Conservation (phyloP, 1,139 yeast genomes). For the Meyerozyma athensensis region DNA sequence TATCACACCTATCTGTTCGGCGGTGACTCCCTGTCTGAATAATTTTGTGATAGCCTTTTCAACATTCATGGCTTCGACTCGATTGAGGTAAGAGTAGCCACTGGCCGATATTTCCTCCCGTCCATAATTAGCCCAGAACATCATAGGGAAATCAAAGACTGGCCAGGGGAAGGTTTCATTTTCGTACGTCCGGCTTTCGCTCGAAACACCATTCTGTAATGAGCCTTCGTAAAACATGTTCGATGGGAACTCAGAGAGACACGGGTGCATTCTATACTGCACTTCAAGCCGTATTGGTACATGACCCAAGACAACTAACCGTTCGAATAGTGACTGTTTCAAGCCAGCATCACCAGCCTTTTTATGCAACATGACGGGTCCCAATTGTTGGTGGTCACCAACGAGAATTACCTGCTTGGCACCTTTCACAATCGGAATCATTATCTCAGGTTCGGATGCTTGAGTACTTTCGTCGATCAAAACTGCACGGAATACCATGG, state of each 20-base stretch:
- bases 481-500: slow-evolving; percentile 63
- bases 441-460: slow-evolving; percentile 87
- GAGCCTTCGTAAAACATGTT: slow-evolving; percentile 93
- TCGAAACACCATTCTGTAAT: slow-evolving; percentile 85
- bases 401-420: slow-evolving; percentile 85
- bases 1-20: slow-evolving; percentile 84
- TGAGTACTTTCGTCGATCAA: slow-evolving; percentile 92
- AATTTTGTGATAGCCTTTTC: slow-evolving; percentile 73
- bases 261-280: slow-evolving; percentile 94
- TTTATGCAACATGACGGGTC: slow-evolving; percentile 80
- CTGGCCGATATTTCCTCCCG: slow-evolving; percentile 80
- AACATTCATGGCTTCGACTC: slow-evolving; percentile 89
- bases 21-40: slow-evolving; percentile 74
- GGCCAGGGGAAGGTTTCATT: slow-evolving; percentile 86
- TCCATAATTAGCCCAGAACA: slow-evolving; percentile 92
- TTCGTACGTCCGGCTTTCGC: slow-evolving; percentile 57
- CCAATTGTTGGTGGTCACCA: slow-evolving; percentile 94
- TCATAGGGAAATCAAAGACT: slow-evolving; percentile 74
- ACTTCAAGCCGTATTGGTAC: slow-evolving; percentile 83
- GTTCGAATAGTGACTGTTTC: slow-evolving; percentile 78
- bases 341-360: slow-evolving; percentile 85
- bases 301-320: slow-evolving; percentile 80
- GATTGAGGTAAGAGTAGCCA: slow-evolving; percentile 81
- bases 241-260: slow-evolving; percentile 80
- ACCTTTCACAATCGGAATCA: slow-evolving; percentile 85